Evolutionary conservation across 2,329 filamentous ascomycete genomes (phyloP), one percentile per base, ranked within the genome.

Genomic region (Berkeleyomyces basicola): DNA sequence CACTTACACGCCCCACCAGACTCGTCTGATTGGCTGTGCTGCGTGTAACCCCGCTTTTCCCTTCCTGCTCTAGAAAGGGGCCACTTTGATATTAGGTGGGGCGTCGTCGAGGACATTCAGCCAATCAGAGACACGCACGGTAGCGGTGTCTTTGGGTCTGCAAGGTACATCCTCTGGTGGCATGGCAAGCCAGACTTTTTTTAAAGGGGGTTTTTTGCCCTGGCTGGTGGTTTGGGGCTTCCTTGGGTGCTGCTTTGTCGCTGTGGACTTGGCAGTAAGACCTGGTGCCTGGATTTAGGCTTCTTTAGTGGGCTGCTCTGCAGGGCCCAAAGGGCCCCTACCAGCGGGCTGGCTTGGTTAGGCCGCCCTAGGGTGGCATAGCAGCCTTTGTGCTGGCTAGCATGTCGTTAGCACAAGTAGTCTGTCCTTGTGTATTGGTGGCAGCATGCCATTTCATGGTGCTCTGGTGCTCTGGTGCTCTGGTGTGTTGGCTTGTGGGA

Each of bases 161-260:
- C 49, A 61, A 64, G 58, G 62, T 64, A 64, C 58, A n/a, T 23
- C 44, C 39, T 31, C 43, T 43, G 43, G 43, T 46, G 43, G 36
- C 23, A 57, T n/a, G 36, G 33, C 3, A 31, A 14, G n/a, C 42
- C 42, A 59, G 33, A 49, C 9, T 46, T 55, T 55, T 37, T 7
- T 39, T 37, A 7, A 7, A 23, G 36, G 36, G 16, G 55, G 2
- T 36, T 11, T 51, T 51, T 1, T 36, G 16, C 37, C n/a, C 37
- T 39, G 23, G 16, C 16, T 6, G 57, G 33, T 57, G 33, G 36
- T 14, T 37, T 33, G 14, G 7, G 16, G 31, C 31, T 7, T 39
- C 4, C 33, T 39, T 55, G 11, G 11, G 11, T 37, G 49, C 49
- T 53, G 31, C 49, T 23, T 47, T 47, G n/a, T 36, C 14, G 11